Evolutionary conservation across 2,329 filamentous ascomycete species (phyloP).

Genomic region (Ophiobolus disseminans): DNA sequence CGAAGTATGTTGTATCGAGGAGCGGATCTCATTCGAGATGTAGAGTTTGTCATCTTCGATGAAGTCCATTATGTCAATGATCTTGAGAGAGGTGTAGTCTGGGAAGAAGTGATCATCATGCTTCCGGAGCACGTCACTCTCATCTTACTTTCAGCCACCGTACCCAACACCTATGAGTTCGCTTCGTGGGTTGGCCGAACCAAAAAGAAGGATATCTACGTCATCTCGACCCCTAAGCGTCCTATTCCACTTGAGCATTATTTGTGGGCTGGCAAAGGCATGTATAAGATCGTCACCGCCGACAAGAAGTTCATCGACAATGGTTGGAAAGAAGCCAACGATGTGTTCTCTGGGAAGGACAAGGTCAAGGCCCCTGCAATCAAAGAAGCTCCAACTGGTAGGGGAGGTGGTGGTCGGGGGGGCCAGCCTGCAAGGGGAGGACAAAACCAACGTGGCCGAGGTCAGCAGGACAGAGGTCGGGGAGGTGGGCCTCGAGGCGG

Average conservation of each 20-base stretch:
- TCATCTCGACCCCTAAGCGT: constrained; percentile 95
- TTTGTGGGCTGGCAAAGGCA: constrained; percentile 90
- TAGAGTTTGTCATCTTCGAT: constrained; percentile 98
- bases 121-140: constrained; percentile 95
- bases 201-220: constrained; percentile 98
- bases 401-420: constrained; percentile 58
- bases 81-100: constrained; percentile 92
- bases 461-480: constrained; percentile 53
- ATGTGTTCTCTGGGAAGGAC: constrained; percentile 80
- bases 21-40: constrained; percentile 93
- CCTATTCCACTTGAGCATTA: constrained; percentile 96
- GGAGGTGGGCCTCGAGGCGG: constrained; percentile 61
- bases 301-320: constrained; percentile 91
- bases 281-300: constrained; percentile 92
- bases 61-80: constrained; percentile 99
- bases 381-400: constrained; percentile 58
- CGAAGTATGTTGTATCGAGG: constrained; percentile 98
- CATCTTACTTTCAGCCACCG: constrained; percentile 92
- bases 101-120: constrained; percentile 99
- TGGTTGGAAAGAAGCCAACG: constrained; percentile 94
- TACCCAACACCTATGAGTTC: constrained; percentile 97
- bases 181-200: constrained; percentile 98
- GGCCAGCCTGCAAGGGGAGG: constrained; percentile 57
- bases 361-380: constrained; percentile 68
- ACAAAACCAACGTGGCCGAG: constrained; percentile 59